Base-by-base conservation (phyloP, 1,284 basidiomycete genomes). In the Coriolopsis trogii region DNA sequence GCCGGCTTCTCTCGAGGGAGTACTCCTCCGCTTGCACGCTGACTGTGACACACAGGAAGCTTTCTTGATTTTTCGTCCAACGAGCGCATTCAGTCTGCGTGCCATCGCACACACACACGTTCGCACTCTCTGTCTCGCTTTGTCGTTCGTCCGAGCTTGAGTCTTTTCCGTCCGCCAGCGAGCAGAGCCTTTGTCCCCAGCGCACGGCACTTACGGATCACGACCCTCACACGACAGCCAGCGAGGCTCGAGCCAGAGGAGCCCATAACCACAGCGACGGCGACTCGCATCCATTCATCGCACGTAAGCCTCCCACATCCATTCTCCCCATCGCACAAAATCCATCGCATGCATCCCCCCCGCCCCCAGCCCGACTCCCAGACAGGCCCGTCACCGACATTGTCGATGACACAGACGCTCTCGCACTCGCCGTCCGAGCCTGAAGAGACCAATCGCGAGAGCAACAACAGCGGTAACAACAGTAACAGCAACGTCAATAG, bases 1-100 rank as follows among this genome's bases (percentile, higher is more conserved):
- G 42, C 42, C 42, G 34, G 25, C 36, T 43, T 18, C 49, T n/a
- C n/a, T n/a, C n/a, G n/a, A 23, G n/a, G 3, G 21, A 21, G 39
- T 42, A 18, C 30, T 44, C 28, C 41, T 34, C n/a, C n/a, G n/a
- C 49, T 34, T 40, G 21, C 30, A 42, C 23, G 21, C 42, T n/a
- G n/a, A n/a, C n/a, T n/a, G n/a, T n/a, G n/a, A n/a, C n/a, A n/a
- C n/a, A n/a, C n/a, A n/a, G 15, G 39, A 3, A 20, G 31, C 47
- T 20, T 15, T 12, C 18, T 39, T 49, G 9, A 15, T 39, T 20
- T 24, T 49, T 49, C 47, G 16, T 49, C 49, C 34, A 43, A 25
- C 46, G 36, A 30, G 44, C 37, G 40, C 48, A 50, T 50, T 46
- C 30, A 28, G 39, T 42, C 31, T 46, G 23, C 39, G 43, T 47